Evolutionary conservation across 352 stramenopile species (phyloP).

Genomic region (Halophytophthora polymorphica): DNA sequence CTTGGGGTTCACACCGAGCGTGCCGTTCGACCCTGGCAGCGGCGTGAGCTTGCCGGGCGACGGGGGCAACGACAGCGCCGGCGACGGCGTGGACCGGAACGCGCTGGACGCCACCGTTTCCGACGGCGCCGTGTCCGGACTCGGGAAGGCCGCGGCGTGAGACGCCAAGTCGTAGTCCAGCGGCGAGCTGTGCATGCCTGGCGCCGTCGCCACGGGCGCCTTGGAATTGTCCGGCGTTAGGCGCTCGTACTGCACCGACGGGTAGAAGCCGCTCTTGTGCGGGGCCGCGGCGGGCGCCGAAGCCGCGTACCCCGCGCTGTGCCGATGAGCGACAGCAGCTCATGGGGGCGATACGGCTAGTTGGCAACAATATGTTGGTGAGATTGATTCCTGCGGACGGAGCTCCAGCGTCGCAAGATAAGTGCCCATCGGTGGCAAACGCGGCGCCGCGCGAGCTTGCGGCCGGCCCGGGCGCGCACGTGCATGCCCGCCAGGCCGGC

Average conservation of each 20-base stretch:
- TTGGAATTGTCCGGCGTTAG: conserved; percentile 32
- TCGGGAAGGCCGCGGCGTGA: too few relatives aligned
- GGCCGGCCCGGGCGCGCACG: not conserved
- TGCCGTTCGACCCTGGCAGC: conserved; percentile 13
- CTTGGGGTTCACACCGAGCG: conserved; percentile 1
- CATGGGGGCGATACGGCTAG: conserved; percentile 50
- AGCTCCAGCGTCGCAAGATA: conserved; percentile 38
- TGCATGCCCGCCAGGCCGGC: too few relatives aligned
- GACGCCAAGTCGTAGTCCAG: conserved; percentile 39
- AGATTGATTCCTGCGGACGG: conserved; percentile 45
- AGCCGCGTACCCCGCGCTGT: conserved; percentile 39
- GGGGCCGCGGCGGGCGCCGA: conserved; percentile 9
- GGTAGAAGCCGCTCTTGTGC: too few relatives aligned
- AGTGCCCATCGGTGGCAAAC: conserved; percentile 51
- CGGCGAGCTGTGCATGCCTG: conserved; percentile 16
- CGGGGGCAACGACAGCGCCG: conserved; percentile 37
- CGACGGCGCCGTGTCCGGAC: too few relatives aligned
- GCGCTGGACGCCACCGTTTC: too few relatives aligned
- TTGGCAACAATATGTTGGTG: conserved; percentile 36
- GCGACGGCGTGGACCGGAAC: too few relatives aligned
- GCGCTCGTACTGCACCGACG: conserved; percentile 49
- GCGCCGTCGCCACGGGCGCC: conserved; percentile 1
- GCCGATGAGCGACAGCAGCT: conserved; percentile 52
- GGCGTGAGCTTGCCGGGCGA: conserved; percentile 56
- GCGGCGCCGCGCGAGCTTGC: conserved; percentile 2